Evolutionary conservation across 352 stramenopile species (phyloP), one percentile per base, ranked within the genome.

Genomic region (Phytophthora megakarya): DNA sequence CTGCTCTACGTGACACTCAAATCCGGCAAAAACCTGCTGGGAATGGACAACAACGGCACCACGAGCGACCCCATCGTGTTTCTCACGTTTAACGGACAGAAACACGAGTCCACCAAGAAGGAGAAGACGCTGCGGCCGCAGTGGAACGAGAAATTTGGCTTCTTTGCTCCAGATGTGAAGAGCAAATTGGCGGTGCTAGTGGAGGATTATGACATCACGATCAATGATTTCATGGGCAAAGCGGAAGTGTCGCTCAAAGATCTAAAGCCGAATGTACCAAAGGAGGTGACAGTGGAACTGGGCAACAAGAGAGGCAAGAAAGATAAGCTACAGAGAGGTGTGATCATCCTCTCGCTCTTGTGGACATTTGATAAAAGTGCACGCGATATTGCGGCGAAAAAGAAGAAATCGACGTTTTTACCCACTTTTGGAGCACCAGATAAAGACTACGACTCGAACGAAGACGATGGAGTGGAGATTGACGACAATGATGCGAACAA

Each of bases 31-130:
- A 75, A 93, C 35, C 60, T 97, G 28, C 76, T 97, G 16, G 83
- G 84, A 0, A 96, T 96, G 83, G 88, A 97, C 61, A 79, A 84
- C 33, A 76, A 91, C 43, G 89, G 86, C 23, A 91, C 77, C 0
- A 87, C 78, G 5, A 95, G 84, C 45, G 93, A 98, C 50, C 93
- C 93, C 10, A 78, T 97, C 15, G 89, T 97, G 48, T 87, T 93
- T 40, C 59, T 96, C 6, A 76, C 68, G 46, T 81, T 78, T 50
- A 82, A 78, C 15, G 86, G 90, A 18, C 90, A 96, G 64, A 89
- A 93, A 49, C 84, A 96, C 56, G 81, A 88, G 57, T 87, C 82
- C 6, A 86, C 57, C 15, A 89, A 78, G 63, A 90, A 92, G 58
- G 77, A 92, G 8, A 84, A 86, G 52, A 91, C 83, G 19, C 65